Evolutionary conservation across 148 eudicot species (phyloP), one percentile per base, ranked within the genome.

Genomic region (Suaeda aralocaspica): DNA sequence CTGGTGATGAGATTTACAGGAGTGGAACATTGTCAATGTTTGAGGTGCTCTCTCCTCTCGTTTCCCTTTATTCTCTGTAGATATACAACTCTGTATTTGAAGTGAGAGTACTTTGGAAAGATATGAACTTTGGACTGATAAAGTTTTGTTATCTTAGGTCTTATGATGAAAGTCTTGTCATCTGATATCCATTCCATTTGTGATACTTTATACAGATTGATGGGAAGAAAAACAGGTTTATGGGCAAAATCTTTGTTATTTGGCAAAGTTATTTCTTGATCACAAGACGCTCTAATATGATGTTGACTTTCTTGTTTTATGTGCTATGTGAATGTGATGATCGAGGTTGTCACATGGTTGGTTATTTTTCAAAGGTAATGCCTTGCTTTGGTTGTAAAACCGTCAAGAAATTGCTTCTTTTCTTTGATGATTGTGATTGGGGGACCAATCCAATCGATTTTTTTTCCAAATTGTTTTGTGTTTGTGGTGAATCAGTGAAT

Each of bases 311-410:
- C 80, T 77, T 93, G 51, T 93, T 93, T 74, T 93, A 93, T 67
- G 88, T 93, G 64, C 85, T 93, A 49, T 93, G 96, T 68, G 98
- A 90, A 79, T 93, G 98, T 78, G 98, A 93, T 77, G 96, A 93
- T 87, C 88, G 96, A 70, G 98, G 98, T 67, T 93, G 98, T 87
- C 98, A 88, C 82, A 93, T 93, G 98, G 98, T 93, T 74, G 98
- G 98, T 65, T 93, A 93, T 81, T 93, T 93, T 75, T 93, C 98
- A 28, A 93, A 93, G 96, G 98, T 93, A 82, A 71, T 63, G 26
- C 39, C 16, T 29, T 48, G 25, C 24, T 66, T 46, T 63, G 57
- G 25, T 2, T 30, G 8, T 50, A 30, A 19, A 10, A 18, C 24
- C 46, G n/a, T 28, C 10, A 10, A n/a, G 63, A 46, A 58, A 21